Percentiles rank a stretch among this genome's conserved stretches.
These are phyloP conservation scores for Coprinopsis strossmayeri DNA, from an alignment of 768 basidiomycete genomes.

Conservation along the genomic window DNA sequence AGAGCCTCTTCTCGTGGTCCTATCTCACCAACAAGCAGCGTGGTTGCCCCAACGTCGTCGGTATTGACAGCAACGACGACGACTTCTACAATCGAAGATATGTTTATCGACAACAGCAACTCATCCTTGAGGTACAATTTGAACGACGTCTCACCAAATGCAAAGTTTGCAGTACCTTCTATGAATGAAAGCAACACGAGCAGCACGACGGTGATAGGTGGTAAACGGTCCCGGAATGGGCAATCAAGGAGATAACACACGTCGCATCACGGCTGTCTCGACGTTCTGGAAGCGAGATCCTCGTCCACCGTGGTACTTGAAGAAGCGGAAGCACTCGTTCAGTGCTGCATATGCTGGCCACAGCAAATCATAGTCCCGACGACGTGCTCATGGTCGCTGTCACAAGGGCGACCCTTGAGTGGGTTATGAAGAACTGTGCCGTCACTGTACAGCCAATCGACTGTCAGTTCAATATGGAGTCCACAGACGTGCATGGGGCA, in stretches of 20 bases:
- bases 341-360: no score
- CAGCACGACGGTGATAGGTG: constrained; percentile 2
- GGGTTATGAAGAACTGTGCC: no score
- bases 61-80: neutral
- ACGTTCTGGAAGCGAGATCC: no score
- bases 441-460: no score
- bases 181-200: neutral
- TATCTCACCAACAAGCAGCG: neutral
- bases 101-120: constrained; percentile 1
- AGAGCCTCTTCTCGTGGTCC: neutral
- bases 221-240: constrained; percentile 9
- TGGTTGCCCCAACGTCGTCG: constrained; percentile 1
- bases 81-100: neutral
- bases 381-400: no score
- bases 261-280: no score
- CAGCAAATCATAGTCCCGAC: no score
- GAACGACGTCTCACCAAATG: neutral
- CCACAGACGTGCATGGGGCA: no score
- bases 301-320: no score
- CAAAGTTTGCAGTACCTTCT: neutral
- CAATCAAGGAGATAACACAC: neutral
- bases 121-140: neutral
- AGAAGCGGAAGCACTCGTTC: no score
- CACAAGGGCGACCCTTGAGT: no score
- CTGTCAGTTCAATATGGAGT: no score